phyloP scores from a whole-genome alignment of 495 filamentous ascomycete genomes.

The Penicillium lividum region DNA sequence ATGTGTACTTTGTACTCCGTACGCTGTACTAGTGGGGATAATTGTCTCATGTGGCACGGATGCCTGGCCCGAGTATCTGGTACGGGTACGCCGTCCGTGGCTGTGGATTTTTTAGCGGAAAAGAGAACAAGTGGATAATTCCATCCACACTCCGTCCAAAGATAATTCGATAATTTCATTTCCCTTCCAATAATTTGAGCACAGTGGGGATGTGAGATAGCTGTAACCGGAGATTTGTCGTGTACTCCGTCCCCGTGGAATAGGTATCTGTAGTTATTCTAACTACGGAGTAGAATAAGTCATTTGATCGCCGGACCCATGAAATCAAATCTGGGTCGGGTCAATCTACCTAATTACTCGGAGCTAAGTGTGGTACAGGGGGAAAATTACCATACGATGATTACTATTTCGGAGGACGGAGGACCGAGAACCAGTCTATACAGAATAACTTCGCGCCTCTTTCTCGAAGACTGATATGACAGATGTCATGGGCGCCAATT shows the following conservation, averaged over 20 bases:
- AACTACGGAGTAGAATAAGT: too few species aligned
- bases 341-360: constrained; percentile 9
- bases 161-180: neutral
- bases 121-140: constrained; percentile 3
- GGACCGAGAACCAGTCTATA: too few species aligned
- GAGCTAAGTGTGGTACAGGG: constrained; percentile 1
- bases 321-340: constrained; percentile 4
- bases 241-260: constrained; percentile 11
- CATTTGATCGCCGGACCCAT: constrained; percentile 2
- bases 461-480: constrained; percentile 7
- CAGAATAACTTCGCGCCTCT: too few species aligned
- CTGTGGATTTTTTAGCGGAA: constrained; percentile 19
- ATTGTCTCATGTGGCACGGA: constrained; percentile 10
- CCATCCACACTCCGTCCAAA: neutral
- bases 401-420: too few species aligned
- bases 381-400: neutral
- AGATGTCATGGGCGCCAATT: constrained; percentile 38
- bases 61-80: constrained; percentile 28
- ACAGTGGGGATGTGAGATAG: constrained; percentile 16
- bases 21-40: neutral
- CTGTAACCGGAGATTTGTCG: constrained; percentile 10
- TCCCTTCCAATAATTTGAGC: neutral
- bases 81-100: constrained; percentile 24
- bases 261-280: neutral
- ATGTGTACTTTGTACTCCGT: too few species aligned